A percentile compares a stretch with the other conserved stretches of the same genome.
phyloP scores from a whole-genome alignment of 1,284 basidiomycete species.

The Irpex rosettiformis region DNA sequence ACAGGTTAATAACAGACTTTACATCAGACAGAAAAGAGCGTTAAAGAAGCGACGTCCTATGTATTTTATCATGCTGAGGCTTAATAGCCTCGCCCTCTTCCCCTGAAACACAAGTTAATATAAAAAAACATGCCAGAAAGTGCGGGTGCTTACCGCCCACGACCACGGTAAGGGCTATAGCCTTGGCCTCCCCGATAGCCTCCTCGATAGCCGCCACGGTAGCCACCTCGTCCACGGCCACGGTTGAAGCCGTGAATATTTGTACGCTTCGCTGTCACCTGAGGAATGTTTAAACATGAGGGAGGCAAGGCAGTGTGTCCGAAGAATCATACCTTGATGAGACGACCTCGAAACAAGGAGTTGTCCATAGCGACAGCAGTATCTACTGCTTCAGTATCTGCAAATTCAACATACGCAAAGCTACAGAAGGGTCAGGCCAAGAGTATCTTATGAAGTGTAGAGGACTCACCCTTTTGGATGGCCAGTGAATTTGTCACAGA shows the following conservation, averaged over 20 bases:
- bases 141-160: slow-evolving; percentile 64
- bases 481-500: slow-evolving; percentile 99
- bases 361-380: slow-evolving; percentile 96
- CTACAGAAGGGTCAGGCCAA: slow-evolving; percentile 37
- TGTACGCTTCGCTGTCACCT: slow-evolving; percentile 92
- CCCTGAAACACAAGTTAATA: slow-evolving; percentile 39
- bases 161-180: slow-evolving; percentile 76
- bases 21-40: slow-evolving; percentile 3
- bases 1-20: slow-evolving; percentile 7
- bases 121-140: not conserved
- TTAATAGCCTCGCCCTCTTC: slow-evolving; percentile 68
- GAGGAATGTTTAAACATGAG: not conserved
- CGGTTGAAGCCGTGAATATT: slow-evolving; percentile 90
- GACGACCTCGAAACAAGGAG: slow-evolving; percentile 87
- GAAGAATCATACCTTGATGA: slow-evolving; percentile 89
- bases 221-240: slow-evolving; percentile 63
- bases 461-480: slow-evolving; percentile 92
- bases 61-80: slow-evolving; percentile 24
- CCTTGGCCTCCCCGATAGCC: slow-evolving; percentile 57
- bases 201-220: slow-evolving; percentile 68
- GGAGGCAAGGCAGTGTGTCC: not conserved
- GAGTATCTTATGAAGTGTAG: not conserved
- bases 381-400: slow-evolving; percentile 90
- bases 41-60: slow-evolving; percentile 10
- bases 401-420: slow-evolving; percentile 98